These are phyloP conservation scores for Teratosphaeria zuluensis DNA, from an alignment of 2,329 filamentous ascomycete species.

Conservation along the genomic window DNA sequence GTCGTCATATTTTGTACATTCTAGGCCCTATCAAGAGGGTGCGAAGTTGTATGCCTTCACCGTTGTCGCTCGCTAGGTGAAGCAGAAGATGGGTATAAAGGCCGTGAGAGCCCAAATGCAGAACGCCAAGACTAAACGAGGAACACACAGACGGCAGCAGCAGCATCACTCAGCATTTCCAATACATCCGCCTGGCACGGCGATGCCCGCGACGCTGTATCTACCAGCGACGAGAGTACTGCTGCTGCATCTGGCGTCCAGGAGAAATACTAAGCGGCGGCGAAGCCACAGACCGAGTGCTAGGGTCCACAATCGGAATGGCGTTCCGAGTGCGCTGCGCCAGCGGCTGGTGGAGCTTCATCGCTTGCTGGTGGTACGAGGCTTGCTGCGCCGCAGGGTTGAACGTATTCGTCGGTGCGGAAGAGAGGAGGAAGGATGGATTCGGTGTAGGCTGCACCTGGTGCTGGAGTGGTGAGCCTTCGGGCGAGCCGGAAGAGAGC, in stretches of 20 bases:
- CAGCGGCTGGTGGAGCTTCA: slow-evolving; percentile 85
- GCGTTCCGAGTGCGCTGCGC: slow-evolving; percentile 86
- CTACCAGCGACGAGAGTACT: slow-evolving; percentile 42
- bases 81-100: not conserved
- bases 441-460: slow-evolving; percentile 54
- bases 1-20: slow-evolving; percentile 4
- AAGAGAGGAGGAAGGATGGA: slow-evolving; percentile 65
- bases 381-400: slow-evolving; percentile 38
- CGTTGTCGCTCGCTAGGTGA: slow-evolving; percentile 2
- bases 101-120: not conserved
- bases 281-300: slow-evolving; percentile 81
- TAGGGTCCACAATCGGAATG: slow-evolving; percentile 95
- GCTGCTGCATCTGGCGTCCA: slow-evolving; percentile 52
- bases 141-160: not conserved
- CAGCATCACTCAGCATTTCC: not conserved
- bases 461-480: slow-evolving; percentile 82
- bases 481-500: slow-evolving; percentile 85
- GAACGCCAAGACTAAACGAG: not conserved
- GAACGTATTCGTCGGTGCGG: slow-evolving; percentile 33
- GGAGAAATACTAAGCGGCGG: slow-evolving; percentile 67
- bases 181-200: not conserved
- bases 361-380: slow-evolving; percentile 49
- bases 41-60: slow-evolving; percentile 1
- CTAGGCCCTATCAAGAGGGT: not conserved
- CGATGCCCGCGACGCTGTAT: not conserved